Percentiles rank a stretch among this genome's conserved stretches.
Evolutionary conservation across 441 rosid genomes (phyloP).

Genomic region (Jatropha podagrica): DNA sequence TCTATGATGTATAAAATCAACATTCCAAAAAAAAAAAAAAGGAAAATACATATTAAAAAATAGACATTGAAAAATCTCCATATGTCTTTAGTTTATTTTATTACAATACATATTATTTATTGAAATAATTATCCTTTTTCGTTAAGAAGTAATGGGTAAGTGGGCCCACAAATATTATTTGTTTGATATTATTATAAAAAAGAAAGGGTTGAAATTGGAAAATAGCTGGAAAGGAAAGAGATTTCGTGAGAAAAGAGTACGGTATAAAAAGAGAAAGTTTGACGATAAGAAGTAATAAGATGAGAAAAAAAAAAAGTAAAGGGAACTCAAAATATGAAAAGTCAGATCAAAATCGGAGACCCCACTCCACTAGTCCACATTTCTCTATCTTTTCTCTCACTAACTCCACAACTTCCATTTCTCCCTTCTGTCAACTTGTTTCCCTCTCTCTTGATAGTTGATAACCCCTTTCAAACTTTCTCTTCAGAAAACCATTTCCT

Average conservation of each 20-base stretch:
- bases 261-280: neutral
- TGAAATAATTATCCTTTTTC: too few relatives aligned
- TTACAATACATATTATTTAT: too few relatives aligned
- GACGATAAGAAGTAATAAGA: neutral
- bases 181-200: neutral
- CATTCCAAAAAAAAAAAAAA: too few relatives aligned
- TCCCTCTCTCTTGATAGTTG: constrained; percentile 25
- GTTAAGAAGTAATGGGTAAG: too few relatives aligned
- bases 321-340: neutral
- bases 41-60: too few relatives aligned
- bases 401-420: neutral
- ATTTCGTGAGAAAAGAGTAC: neutral
- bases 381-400: constrained; percentile 9
- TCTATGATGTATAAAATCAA: too few relatives aligned
- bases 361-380: constrained; percentile 1
- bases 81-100: too few relatives aligned
- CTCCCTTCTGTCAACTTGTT: constrained; percentile 14
- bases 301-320: too few relatives aligned
- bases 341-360: neutral
- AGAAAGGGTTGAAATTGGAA: neutral
- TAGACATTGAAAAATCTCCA: too few relatives aligned
- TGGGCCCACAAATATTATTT: too few relatives aligned
- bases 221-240: neutral
- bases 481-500: constrained; percentile 31
- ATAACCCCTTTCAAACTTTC: constrained; percentile 21